A percentile compares a stretch with the other conserved stretches of the same genome.
Evolutionary conservation across 2,329 filamentous ascomycete genomes (phyloP).

Genomic region (Incumbomyces delicatus): DNA sequence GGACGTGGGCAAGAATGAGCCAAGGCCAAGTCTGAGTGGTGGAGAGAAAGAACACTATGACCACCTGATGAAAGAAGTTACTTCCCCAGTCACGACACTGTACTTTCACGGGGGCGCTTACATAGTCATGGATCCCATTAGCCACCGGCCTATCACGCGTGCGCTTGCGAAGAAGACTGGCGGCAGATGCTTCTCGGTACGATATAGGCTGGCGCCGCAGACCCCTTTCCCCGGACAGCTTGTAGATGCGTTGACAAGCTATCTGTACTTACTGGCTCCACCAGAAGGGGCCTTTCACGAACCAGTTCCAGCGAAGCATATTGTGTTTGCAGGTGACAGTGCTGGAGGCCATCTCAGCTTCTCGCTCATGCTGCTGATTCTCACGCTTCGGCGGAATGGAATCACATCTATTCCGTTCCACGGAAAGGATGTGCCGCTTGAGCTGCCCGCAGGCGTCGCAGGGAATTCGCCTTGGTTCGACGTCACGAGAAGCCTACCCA

Average conservation of each 20-base stretch:
- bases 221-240: slow-evolving; percentile 38
- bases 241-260: slow-evolving; percentile 38
- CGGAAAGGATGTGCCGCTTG: slow-evolving; percentile 29
- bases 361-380: slow-evolving; percentile 32
- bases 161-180: slow-evolving; percentile 30
- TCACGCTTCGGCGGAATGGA: slow-evolving; percentile 29
- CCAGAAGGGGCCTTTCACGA: slow-evolving; percentile 33
- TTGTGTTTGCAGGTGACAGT: slow-evolving; percentile 38
- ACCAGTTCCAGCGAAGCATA: slow-evolving; percentile 33
- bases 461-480: slow-evolving; percentile 35
- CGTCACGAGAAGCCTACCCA: slow-evolving; percentile 33
- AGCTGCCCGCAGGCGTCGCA: slow-evolving; percentile 33
- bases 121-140: slow-evolving; percentile 36
- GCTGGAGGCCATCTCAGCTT: slow-evolving; percentile 36
- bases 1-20: slow-evolving; percentile 29
- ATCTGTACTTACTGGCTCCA: slow-evolving; percentile 37
- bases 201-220: slow-evolving; percentile 39
- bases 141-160: slow-evolving; percentile 29
- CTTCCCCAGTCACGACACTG: slow-evolving; percentile 33
- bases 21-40: slow-evolving; percentile 29
- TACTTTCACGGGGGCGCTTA: slow-evolving; percentile 41
- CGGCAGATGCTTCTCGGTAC: slow-evolving; percentile 34
- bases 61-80: slow-evolving; percentile 29
- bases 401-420: slow-evolving; percentile 30
- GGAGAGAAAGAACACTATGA: slow-evolving; percentile 33